These are phyloP conservation scores for Scleromitrula shiraiana DNA, from an alignment of 2,329 filamentous ascomycete genomes.

Conservation along the genomic window DNA sequence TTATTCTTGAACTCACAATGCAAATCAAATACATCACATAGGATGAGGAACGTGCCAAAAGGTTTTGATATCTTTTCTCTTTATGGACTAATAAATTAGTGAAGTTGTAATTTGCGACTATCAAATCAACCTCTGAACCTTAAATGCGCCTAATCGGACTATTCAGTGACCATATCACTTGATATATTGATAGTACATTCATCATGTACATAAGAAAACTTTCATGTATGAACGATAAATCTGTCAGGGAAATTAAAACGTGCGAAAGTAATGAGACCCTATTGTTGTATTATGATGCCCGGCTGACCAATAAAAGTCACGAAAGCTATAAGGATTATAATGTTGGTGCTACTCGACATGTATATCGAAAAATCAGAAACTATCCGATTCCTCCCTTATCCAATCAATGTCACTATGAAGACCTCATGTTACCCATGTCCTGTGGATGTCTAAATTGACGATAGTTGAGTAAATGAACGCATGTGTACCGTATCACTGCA, in stretches of 20 bases:
- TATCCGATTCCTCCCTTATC: no score
- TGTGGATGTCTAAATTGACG: no score
- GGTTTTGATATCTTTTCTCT: neutral
- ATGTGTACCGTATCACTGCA: no score
- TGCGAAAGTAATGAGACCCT: constrained; percentile 5
- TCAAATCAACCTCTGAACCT: neutral
- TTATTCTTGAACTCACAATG: neutral
- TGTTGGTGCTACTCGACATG: no score
- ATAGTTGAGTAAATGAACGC: no score
- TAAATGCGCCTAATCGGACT: neutral
- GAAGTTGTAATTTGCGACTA: neutral
- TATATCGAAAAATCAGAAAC: no score
- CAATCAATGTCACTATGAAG: no score
- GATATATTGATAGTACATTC: constrained; percentile 1
- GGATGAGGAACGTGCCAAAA: constrained; percentile 1
- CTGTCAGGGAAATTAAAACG: neutral
- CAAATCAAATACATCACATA: neutral
- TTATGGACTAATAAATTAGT: neutral
- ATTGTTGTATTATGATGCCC: neutral
- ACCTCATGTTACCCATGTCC: no score
- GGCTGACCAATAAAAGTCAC: neutral
- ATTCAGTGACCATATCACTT: constrained; percentile 4
- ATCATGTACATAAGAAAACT: neutral
- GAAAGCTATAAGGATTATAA: no score
- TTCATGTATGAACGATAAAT: neutral